Evolutionary conservation across 805 yeast species (phyloP), one percentile per base, ranked within the genome.

Genomic region (Candida pini): DNA sequence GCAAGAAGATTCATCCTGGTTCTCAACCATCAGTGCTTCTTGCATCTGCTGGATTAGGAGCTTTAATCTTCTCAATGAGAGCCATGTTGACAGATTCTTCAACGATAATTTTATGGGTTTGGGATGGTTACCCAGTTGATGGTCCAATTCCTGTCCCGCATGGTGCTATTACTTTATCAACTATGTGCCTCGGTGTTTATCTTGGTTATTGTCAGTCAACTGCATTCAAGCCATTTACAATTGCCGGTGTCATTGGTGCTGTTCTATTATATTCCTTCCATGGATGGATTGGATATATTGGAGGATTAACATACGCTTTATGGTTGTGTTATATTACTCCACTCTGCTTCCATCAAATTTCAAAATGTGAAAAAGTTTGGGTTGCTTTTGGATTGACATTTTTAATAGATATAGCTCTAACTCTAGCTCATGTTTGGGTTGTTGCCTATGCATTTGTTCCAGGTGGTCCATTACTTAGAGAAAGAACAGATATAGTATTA

Each of bases 401-500:
- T 37, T 51, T 77, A 5, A 45, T 74, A 29, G 62, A 71, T 42
- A 64, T 78, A 33, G 31, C 81, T 4, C 54, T 85, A 24, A 68
- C 81, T 18, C 67, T 92, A 41, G 94, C 83, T 5, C 90, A 88
- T 58, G 95, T 90, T 33, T 90, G 97, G 97, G 81, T 83, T 28
- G 97, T 92, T 30, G 98, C 98, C 0, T 92, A 92, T 59, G 97
- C 98, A 0, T 92, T 92, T 63, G 98, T 92, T 30, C 98, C 98
- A 9, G 89, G 86, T 40, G 98, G 98, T 7, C 80, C 81, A 54
- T 41, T 83, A 16, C 66, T 92, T 33, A 75, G 98, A 53, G 98
- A 92, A 60, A 74, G 96, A 56, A 81, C 92, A 1, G 95, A 87
- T 56, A 58, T 83, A 30, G 73, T 92, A 3, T 58, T 88, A 28